A percentile compares a stretch with the other conserved stretches of the same genome.
phyloP scores from a whole-genome alignment of 2,329 filamentous ascomycete genomes.

The Beauveria sp. region DNA sequence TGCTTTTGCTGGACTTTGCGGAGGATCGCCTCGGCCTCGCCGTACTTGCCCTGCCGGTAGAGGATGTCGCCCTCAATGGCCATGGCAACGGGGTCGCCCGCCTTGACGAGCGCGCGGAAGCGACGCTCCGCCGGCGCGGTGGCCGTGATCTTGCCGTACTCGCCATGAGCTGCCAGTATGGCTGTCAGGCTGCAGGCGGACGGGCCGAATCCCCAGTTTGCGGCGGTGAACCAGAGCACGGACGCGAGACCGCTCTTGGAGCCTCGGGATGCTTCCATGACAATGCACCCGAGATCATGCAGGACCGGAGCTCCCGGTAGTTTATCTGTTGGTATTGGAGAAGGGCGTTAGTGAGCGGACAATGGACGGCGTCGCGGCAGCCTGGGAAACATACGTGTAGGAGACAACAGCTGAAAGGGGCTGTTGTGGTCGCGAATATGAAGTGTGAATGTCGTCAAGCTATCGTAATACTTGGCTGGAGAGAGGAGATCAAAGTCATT shows the following conservation, averaged over 20 bases:
- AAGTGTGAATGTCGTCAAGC: background rate
- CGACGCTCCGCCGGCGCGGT: constrained; percentile 19
- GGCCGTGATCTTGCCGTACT: constrained; percentile 16
- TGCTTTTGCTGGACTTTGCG: background rate
- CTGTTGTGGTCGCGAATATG: background rate
- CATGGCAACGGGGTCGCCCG: constrained; percentile 28
- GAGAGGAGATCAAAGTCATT: background rate
- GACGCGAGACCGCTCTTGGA: constrained; percentile 15
- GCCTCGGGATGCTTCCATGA: constrained; percentile 15
- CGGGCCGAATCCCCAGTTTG: constrained; percentile 21
- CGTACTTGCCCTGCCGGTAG: constrained; percentile 18
- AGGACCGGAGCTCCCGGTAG: constrained; percentile 12
- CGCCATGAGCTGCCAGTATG: constrained; percentile 15
- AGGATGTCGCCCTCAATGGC: constrained; percentile 25
- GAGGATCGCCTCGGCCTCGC: constrained; percentile 15
- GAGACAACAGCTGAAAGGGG: background rate
- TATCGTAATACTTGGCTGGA: background rate
- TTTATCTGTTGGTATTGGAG: background rate
- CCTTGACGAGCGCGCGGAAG: constrained; percentile 25
- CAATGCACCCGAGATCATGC: constrained; percentile 24
- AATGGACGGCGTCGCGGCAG: background rate
- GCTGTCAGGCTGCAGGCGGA: constrained; percentile 24
- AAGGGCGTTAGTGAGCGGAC: background rate
- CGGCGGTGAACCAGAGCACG: constrained; percentile 25
- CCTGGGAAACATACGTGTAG: background rate